Conservation (phyloP, 1,139 yeast species). For the Torulaspora pretoriensis region DNA sequence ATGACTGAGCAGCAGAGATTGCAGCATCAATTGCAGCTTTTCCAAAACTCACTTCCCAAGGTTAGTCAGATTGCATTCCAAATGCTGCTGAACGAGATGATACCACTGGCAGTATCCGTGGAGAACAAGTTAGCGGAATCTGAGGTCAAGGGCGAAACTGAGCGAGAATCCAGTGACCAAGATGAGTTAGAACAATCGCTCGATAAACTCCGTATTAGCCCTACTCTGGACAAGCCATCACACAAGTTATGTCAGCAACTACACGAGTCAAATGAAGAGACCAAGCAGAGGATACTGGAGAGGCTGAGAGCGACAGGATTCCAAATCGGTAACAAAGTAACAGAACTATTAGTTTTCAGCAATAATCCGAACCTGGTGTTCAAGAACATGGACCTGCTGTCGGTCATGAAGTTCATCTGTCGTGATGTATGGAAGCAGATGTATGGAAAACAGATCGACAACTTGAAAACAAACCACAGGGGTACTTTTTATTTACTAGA, state of each 20-base stretch:
- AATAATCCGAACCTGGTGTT: conserved; percentile 43
- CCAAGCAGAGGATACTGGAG: conserved; percentile 52
- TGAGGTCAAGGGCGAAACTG: conserved; percentile 5
- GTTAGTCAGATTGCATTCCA: conserved; percentile 28
- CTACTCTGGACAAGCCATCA: conserved; percentile 19
- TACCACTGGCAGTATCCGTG: conserved; percentile 56
- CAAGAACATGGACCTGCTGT: conserved; percentile 58
- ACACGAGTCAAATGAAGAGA: conserved; percentile 21
- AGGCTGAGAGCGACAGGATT: conserved; percentile 69
- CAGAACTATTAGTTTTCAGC: conserved; percentile 66
- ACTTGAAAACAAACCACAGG: conserved; percentile 84
- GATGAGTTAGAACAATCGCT: conserved; percentile 17
- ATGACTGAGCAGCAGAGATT: conserved; percentile 25
- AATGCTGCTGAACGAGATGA: conserved; percentile 65
- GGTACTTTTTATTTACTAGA: conserved; percentile 41
- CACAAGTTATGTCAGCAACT: conserved; percentile 26
- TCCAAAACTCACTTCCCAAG: conserved; percentile 34
- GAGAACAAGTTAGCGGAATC: conserved; percentile 19
- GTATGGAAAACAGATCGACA: conserved; percentile 85
- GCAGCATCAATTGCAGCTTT: conserved; percentile 31
- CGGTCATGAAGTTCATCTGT: conserved; percentile 86
- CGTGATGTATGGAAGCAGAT: conserved; percentile 83
- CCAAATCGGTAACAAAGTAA: conserved; percentile 66
- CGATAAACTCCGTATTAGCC: conserved; percentile 10
- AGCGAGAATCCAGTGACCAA: conserved; percentile 45